phyloP scores from a whole-genome alignment of 2,329 filamentous ascomycete species.

The Ophiostoma montium region DNA sequence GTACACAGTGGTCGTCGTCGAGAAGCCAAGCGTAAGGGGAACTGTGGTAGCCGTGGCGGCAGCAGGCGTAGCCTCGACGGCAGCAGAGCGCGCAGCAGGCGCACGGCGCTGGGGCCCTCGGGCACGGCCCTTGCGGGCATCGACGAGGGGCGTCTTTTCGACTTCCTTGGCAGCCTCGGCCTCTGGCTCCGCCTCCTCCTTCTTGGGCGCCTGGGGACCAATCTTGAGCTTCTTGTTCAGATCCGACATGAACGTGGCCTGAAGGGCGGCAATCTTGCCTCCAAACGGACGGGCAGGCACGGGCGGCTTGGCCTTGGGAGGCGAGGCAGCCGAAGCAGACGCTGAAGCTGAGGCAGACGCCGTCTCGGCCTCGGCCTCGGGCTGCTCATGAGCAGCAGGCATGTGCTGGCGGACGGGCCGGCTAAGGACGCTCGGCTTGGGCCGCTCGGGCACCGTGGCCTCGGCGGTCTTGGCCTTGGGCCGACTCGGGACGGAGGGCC shows the following conservation, averaged over 20 bases:
- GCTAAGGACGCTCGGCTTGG: conserved; percentile 31
- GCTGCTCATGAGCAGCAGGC: conserved; percentile 25
- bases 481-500: conserved; percentile 36
- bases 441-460: not conserved
- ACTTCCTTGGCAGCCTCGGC: conserved; percentile 37
- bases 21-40: conserved; percentile 27
- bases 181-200: conserved; percentile 45
- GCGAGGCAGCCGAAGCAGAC: conserved; percentile 19
- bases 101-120: conserved; percentile 58
- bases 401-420: conserved; percentile 46
- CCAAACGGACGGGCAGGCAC: conserved; percentile 67
- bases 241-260: conserved; percentile 85
- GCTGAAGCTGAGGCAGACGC: not conserved
- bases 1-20: conserved; percentile 33
- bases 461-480: conserved; percentile 27
- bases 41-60: conserved; percentile 13
- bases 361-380: conserved; percentile 16
- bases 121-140: conserved; percentile 82
- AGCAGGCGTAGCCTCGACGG: conserved; percentile 20
- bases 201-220: conserved; percentile 66
- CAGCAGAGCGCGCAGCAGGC: conserved; percentile 22
- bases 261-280: conserved; percentile 79
- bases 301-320: conserved; percentile 62
- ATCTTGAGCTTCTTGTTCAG: conserved; percentile 79
- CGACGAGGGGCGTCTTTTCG: conserved; percentile 66